Base-by-base conservation (phyloP, 768 basidiomycete species). In the Boletus barrowsii region DNA sequence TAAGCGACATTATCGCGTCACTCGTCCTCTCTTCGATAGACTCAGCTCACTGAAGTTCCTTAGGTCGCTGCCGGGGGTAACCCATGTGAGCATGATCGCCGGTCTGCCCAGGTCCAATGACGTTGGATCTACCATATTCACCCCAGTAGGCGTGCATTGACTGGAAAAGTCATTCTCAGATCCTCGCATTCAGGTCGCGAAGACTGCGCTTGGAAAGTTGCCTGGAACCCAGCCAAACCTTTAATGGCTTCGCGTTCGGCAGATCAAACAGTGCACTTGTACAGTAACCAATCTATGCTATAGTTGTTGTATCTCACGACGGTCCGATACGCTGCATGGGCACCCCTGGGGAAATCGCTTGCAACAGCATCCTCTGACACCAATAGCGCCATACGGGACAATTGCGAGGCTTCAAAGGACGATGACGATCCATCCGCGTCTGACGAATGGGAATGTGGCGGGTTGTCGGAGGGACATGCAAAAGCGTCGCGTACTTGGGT, bases 311-410 rank as follows among this genome's bases (percentile, higher is more conserved):
- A 82, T 48, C 63, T 84, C 32, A 76, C 83, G 1, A 82, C 86
- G 5, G 88, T 99, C 10, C 82, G 97, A 20, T 77, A 84, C 13
- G 62, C 98, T 30, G 86, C 91, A 2, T 99, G 95, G 92, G 77
- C n/a, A n/a, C n/a, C n/a, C n/a, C n/a, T n/a, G n/a, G n/a, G n/a
- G n/a, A 76, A 79, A 43, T 87, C 86, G 3, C 78, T 99, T 17
- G 95, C 93, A 0, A 93, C 93, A 0, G 97, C 88, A 0, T 95
- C 92, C 4, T 99, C 98, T 62, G 97, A 99, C 66, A 82, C 92
- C 1, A 91, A 89, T 53, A 87, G 98, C 35, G 90, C 88, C 2
- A 79, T 98, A 35, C 98, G 93, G 93, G 92, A 92, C 63, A 83
- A 83, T 56, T 83, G 84, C 51, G 74, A 69, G 6, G n/a, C 75